These are phyloP conservation scores for Entomortierella chlamydospora DNA, from an alignment of 192 early-diverging fungal species.

Conservation along the genomic window DNA sequence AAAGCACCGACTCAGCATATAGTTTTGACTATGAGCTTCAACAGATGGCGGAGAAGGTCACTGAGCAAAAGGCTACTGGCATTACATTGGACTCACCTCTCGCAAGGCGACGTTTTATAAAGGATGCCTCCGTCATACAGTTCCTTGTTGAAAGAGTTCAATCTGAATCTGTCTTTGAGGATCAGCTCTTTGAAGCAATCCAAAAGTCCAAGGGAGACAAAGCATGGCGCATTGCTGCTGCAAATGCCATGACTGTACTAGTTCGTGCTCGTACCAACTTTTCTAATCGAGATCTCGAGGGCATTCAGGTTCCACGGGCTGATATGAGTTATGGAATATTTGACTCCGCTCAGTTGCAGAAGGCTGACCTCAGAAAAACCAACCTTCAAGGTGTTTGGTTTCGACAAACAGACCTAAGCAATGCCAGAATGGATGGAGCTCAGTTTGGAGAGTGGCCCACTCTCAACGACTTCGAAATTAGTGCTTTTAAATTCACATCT, in stretches of 20 bases:
- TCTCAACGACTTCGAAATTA: neutral
- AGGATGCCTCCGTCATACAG: neutral
- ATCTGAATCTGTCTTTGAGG: neutral
- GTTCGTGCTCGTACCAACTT: neutral
- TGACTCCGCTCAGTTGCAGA: slow-evolving; percentile 11
- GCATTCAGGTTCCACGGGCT: slow-evolving; percentile 4
- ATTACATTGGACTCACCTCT: neutral
- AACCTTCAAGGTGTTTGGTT: neutral
- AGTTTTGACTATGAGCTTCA: neutral
- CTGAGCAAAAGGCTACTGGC: neutral
- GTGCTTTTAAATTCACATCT: neutral
- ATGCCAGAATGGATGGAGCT: neutral
- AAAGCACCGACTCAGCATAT: neutral
- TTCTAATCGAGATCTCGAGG: neutral
- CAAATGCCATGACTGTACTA: slow-evolving; percentile 4
- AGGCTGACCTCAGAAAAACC: slow-evolving; percentile 1
- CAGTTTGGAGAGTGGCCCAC: slow-evolving; percentile 7
- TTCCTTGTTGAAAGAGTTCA: neutral
- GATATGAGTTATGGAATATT: slow-evolving; percentile 10
- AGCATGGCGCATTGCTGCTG: neutral
- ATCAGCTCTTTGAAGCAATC: neutral
- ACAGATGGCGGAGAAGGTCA: neutral
- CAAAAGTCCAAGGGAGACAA: neutral
- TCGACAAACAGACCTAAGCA: slow-evolving; percentile 2
- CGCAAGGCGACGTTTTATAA: neutral